Evolutionary conservation across 2,329 filamentous ascomycete species (phyloP).

Genomic region (Colletotrichum spaethianum): DNA sequence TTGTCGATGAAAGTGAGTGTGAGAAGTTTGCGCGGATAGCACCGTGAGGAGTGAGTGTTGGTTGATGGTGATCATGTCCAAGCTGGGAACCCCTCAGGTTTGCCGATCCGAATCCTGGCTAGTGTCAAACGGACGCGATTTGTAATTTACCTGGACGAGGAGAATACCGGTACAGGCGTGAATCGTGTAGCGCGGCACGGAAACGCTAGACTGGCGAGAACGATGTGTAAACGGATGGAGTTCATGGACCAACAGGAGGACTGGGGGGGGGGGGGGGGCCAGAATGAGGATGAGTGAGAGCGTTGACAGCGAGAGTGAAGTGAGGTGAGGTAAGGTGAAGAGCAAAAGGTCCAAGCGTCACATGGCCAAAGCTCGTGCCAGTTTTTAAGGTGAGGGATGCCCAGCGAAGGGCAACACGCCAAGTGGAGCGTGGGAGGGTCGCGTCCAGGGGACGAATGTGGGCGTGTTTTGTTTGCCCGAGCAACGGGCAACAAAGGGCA

Average conservation of each 20-base stretch:
- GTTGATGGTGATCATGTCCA: background rate
- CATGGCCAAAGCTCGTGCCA: constrained; percentile 7
- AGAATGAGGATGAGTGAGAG: background rate
- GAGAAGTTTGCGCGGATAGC: background rate
- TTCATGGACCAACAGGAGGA: too few relatives aligned
- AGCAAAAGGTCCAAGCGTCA: constrained; percentile 5
- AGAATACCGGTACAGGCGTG: background rate
- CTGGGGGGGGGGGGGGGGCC: too few relatives aligned
- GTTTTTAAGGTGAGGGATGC: constrained; percentile 21
- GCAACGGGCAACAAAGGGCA: constrained; percentile 31
- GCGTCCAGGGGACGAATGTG: constrained; percentile 23
- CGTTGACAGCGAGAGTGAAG: background rate
- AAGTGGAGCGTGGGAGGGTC: constrained; percentile 30
- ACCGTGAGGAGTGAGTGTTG: background rate
- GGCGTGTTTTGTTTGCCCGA: constrained; percentile 39
- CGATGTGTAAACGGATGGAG: too few relatives aligned
- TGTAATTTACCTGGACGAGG: background rate
- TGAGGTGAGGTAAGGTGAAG: background rate
- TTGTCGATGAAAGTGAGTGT: background rate
- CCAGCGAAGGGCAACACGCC: background rate
- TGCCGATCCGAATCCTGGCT: background rate
- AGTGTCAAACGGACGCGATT: background rate
- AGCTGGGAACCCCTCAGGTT: background rate
- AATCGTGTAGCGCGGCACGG: background rate
- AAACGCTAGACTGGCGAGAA: background rate